Evolutionary conservation across 805 yeast genomes (phyloP).

Genomic region (Nakazawaea molendinolei): DNA sequence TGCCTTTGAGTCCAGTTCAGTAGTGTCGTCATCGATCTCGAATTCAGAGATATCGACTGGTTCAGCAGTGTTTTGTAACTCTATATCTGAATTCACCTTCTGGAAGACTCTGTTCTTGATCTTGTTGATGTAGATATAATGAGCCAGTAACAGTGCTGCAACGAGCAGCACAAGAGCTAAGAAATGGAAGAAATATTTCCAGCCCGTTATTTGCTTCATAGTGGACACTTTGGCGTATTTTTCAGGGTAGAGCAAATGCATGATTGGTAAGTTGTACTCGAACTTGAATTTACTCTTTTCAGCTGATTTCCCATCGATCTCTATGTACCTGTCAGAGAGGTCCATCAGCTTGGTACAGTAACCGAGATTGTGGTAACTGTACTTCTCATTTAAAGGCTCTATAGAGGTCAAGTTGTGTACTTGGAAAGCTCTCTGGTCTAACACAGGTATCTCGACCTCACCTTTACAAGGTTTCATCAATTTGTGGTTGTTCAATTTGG

Average conservation of each 20-base stretch:
- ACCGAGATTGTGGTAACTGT: constrained; percentile 8
- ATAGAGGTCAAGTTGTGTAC: constrained; percentile 5
- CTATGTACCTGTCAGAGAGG: constrained; percentile 5
- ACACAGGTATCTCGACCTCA: constrained; percentile 5
- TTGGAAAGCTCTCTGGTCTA: constrained; percentile 1
- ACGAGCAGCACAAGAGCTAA: background rate
- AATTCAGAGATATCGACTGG: constrained; percentile 7
- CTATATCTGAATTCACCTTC: constrained; percentile 4
- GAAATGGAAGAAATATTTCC: constrained; percentile 3
- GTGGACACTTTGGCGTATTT: background rate
- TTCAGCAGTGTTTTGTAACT: constrained; percentile 3
- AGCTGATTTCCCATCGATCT: constrained; percentile 8
- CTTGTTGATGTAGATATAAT: constrained; percentile 4
- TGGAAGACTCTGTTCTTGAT: background rate
- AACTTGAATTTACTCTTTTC: constrained; percentile 7
- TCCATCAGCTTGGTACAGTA: constrained; percentile 9
- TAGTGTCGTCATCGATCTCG: constrained; percentile 6
- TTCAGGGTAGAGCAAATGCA: constrained; percentile 8
- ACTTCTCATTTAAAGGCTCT: background rate
- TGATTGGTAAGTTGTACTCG: constrained; percentile 6
- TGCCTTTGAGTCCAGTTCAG: background rate
- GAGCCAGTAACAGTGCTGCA: background rate
- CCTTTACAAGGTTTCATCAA: constrained; percentile 10
- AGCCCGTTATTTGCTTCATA: background rate
- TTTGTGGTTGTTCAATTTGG: constrained; percentile 9